phyloP scores from a whole-genome alignment of 108 stramenopile genomes.

The Poteriospumella lacustris region DNA sequence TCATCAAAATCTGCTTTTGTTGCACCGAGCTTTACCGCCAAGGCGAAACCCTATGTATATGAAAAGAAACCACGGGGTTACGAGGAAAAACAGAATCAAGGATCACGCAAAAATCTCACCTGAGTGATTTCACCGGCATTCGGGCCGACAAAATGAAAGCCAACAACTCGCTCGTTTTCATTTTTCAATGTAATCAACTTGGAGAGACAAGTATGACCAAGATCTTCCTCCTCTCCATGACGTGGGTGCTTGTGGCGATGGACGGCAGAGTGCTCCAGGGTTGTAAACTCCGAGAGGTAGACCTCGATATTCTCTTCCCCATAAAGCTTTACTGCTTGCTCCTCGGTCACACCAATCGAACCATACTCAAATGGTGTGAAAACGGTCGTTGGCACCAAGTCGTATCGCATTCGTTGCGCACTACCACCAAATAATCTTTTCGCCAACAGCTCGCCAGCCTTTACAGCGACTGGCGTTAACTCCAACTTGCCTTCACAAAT shows the following conservation, averaged over 20 bases:
- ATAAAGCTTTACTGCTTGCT: not conserved
- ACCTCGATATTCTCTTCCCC: conserved; percentile 44
- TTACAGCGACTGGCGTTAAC: conserved; percentile 12
- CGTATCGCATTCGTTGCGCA: not conserved
- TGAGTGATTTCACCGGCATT: not conserved
- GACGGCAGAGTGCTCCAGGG: conserved; percentile 36
- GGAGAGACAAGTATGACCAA: conserved; percentile 15
- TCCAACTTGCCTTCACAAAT: conserved; percentile 2
- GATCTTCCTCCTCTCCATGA: not conserved
- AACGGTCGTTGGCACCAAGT: not conserved
- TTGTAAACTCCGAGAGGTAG: conserved; percentile 41
- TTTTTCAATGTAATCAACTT: not conserved
- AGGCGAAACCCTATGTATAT: not conserved
- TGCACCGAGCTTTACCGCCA: conserved; percentile 43
- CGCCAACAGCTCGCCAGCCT: conserved; percentile 12
- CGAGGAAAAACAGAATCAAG: not conserved
- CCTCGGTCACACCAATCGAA: not conserved
- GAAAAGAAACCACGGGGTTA: not conserved
- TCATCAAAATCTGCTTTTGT: conserved; percentile 48
- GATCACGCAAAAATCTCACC: not conserved
- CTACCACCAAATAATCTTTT: not conserved
- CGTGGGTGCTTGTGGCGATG: conserved; percentile 35
- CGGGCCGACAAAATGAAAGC: not conserved
- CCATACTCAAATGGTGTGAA: conserved; percentile 16
- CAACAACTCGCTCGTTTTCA: not conserved